phyloP scores from a whole-genome alignment of 345 rosid species.

The Syzygium aromaticum region DNA sequence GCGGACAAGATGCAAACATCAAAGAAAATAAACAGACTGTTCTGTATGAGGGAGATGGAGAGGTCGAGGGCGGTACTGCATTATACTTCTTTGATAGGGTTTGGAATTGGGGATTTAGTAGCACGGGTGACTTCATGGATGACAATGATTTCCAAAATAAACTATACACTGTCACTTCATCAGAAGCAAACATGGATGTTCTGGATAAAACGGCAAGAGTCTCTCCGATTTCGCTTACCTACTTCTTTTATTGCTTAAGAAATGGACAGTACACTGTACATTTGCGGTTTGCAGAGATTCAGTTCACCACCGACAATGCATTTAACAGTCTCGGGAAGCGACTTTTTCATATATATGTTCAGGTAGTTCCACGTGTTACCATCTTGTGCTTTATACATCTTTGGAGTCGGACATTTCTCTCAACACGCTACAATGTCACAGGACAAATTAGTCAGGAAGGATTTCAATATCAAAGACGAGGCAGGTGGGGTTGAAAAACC shows the following conservation, averaged over 20 bases:
- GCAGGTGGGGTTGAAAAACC: slow-evolving; percentile 36
- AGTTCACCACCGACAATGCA: slow-evolving; percentile 23
- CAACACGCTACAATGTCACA: slow-evolving; percentile 5
- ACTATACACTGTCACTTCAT: slow-evolving; percentile 5
- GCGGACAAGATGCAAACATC: slow-evolving; percentile 17
- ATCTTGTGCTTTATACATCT: not conserved
- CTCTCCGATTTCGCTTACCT: slow-evolving; percentile 53
- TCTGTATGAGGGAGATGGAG: slow-evolving; percentile 18
- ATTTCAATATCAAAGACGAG: slow-evolving; percentile 36
- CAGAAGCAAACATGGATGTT: slow-evolving; percentile 7
- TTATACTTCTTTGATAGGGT: not conserved
- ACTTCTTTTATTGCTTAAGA: slow-evolving; percentile 47
- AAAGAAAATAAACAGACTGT: slow-evolving; percentile 4
- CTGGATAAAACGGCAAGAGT: slow-evolving; percentile 40
- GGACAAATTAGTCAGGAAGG: slow-evolving; percentile 35
- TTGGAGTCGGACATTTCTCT: not conserved
- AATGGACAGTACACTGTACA: slow-evolving; percentile 43
- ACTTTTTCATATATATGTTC: slow-evolving; percentile 50
- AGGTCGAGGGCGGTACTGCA: slow-evolving; percentile 28
- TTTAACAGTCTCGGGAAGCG: slow-evolving; percentile 37
- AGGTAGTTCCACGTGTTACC: slow-evolving; percentile 23
- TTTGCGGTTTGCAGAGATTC: slow-evolving; percentile 59
- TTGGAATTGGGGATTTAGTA: slow-evolving; percentile 38
- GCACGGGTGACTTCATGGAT: slow-evolving; percentile 42
- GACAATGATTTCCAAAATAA: slow-evolving; percentile 13